Evolutionary conservation across 768 basidiomycete species (phyloP), one percentile per base, ranked within the genome.

Genomic region (Cyclocybe aegerita): DNA sequence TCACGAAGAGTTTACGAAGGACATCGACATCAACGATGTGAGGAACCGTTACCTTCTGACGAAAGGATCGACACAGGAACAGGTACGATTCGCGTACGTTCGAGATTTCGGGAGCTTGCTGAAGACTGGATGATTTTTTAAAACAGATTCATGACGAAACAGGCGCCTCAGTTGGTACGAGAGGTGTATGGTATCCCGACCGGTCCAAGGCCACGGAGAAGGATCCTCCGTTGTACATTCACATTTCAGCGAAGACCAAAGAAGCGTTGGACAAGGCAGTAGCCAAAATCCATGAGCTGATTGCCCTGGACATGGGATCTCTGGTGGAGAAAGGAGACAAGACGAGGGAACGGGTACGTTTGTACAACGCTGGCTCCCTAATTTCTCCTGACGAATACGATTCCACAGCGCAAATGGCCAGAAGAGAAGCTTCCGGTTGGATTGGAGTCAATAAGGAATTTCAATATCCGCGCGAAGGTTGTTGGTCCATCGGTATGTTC

Each of bases 171-270:
- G 87, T 98, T 33, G 85, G 86, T 48, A 98, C 96, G 17, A 93
- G 94, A 72, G 96, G 96, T 15, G 78, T 86, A 4, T 98, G 96
- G 96, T 93, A 97, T 61, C 96, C 96, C 0, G 96, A 98, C 74
- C 79, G 91, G 54, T 74, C 78, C 43, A 96, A 88, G 67, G 93
- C 95, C 5, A 92, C 89, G 10, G 91, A 95, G 55, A 92, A 85
- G 64, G 94, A 98, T 60, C 93, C 93, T 29, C 90, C 96, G 15
- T 70, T 98, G 52, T 98, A 96, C 70, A 82, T 98, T 30, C 96
- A 98, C 67, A 86, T 98, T 59, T 84, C 91, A 15, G 96, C 93
- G 7, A 76, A 78, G 34, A 72, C 84, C 16, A 74, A 79, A 55
- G 87, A 89, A 34, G 68, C 77, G 48, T 67, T 93, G 51, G 80